Base-by-base conservation (phyloP, 2,329 filamentous ascomycete species). In the Fusarium sp. region DNA sequence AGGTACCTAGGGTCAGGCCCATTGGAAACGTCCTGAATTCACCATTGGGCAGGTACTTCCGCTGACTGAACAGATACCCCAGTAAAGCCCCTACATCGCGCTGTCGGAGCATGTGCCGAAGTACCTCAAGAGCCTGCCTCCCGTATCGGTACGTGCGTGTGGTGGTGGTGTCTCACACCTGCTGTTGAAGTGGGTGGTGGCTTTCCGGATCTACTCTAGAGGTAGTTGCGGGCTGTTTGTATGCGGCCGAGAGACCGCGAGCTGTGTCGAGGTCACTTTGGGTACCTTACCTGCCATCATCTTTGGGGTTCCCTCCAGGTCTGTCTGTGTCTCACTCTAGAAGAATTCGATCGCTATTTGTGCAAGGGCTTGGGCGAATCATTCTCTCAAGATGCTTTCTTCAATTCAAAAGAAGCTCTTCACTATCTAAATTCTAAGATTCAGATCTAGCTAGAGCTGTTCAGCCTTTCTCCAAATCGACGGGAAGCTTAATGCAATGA, bases 401-500 rank as follows among this genome's bases (percentile, higher is more conserved):
- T 64, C 36, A 44, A 38, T 35, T 28, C 28, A 63, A 55, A 54
- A 66, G 63, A 66, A 63, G 41, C 58, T 63, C 63, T 55, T 39
- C 36, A 45, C 57, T 39, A 51, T 41, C 47, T 35, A 26, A 63
- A 28, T 66, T 48, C 33, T 39, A 35, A 47, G 15, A 28, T 44
- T 33, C 45, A 45, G 41, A 65, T 49, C 47, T 62, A 63, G 47
- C 33, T 63, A 45, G 47, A 52, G 36, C 39, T 63, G 41, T 42
- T 56, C 51, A 39, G 51, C 51, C 41, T 36, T 57, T 63, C 51
- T 66, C 47, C 58, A 63, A 63, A 42, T 31, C 26, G 47, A 47
- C 54, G 36, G 61, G 45, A 65, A 65, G 36, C 58, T 66, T 63
- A 65, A 65, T 65, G 44, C 56, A 51, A 31, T 49, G 7, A 58